Percentiles rank a stretch among this genome's conserved stretches.
Conservation (phyloP, 2,329 filamentous ascomycete species). For the Fusarium sublunatum region DNA sequence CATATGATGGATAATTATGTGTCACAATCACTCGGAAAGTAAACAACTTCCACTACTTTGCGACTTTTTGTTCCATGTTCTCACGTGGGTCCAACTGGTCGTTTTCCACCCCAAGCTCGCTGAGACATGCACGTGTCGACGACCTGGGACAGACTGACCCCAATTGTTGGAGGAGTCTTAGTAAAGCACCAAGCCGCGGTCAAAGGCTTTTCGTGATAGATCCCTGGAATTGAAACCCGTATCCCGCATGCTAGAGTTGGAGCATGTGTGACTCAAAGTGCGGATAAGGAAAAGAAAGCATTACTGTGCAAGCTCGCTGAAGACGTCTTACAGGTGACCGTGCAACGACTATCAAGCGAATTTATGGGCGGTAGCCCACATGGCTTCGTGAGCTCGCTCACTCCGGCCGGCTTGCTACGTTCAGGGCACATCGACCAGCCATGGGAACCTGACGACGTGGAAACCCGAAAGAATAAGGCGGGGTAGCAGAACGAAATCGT, state of each 20-base stretch:
- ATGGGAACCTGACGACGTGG: conserved; percentile 1
- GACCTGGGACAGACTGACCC: conserved; percentile 27
- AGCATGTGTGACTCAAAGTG: conserved; percentile 21
- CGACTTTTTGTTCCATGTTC: conserved; percentile 6
- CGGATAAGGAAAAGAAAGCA: conserved; percentile 34
- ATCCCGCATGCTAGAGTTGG: conserved; percentile 12
- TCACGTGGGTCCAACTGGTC: conserved; percentile 6
- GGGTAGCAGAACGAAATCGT: conserved; percentile 28
- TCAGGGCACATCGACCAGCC: conserved; percentile 3
- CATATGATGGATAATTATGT: not conserved
- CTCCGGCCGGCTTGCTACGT: conserved; percentile 6
- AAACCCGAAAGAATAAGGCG: conserved; percentile 25
- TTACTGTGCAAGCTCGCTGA: conserved; percentile 33
- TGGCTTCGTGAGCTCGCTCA: conserved; percentile 22
- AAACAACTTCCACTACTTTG: conserved; percentile 1
- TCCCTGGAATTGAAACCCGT: conserved; percentile 11
- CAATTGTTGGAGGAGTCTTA: conserved; percentile 28
- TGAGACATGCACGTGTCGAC: conserved; percentile 38
- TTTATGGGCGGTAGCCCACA: conserved; percentile 35
- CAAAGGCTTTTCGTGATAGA: conserved; percentile 8
- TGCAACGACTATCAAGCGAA: conserved; percentile 43
- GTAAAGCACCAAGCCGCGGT: not conserved
- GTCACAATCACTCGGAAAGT: not conserved
- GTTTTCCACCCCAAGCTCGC: conserved; percentile 1
- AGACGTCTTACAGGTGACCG: conserved; percentile 36